phyloP scores from a whole-genome alignment of 805 yeast genomes.

The Nakazawaea anatomiae region DNA sequence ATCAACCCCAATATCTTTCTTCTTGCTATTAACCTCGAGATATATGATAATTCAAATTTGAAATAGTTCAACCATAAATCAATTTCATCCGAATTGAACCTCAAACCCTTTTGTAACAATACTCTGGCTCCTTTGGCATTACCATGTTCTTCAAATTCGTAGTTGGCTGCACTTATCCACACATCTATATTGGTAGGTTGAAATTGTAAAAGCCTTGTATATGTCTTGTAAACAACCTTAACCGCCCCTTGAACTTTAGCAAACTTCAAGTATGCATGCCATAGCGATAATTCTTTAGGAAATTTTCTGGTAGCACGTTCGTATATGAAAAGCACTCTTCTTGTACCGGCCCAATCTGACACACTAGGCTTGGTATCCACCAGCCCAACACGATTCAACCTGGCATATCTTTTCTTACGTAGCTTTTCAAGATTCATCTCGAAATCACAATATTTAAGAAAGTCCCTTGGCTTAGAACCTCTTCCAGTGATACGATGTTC shows the following conservation, averaged over 20 bases:
- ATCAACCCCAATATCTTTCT: conserved; percentile 76
- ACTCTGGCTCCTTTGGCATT: conserved; percentile 86
- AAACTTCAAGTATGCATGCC: conserved; percentile 72
- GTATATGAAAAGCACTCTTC: conserved; percentile 75
- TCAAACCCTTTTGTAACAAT: conserved; percentile 75
- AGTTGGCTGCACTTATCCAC: conserved; percentile 93
- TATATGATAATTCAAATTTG: conserved; percentile 81
- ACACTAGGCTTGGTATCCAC: conserved; percentile 58
- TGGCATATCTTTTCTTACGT: conserved; percentile 60
- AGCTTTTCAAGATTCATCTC: conserved; percentile 76
- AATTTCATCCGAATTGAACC: conserved; percentile 71
- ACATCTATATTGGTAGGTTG: conserved; percentile 90
- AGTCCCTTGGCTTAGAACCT: conserved; percentile 75
- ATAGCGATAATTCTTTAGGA: conserved; percentile 69
- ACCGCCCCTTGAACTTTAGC: conserved; percentile 64
- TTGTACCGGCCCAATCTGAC: conserved; percentile 82
- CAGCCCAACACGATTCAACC: conserved; percentile 52
- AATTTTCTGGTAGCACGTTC: conserved; percentile 78
- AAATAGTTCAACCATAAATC: conserved; percentile 82
- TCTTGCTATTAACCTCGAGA: conserved; percentile 77
- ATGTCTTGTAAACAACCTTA: conserved; percentile 67
- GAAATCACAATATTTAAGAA: conserved; percentile 68
- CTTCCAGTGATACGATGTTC: conserved; percentile 86
- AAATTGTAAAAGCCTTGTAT: conserved; percentile 69
- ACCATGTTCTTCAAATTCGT: conserved; percentile 85